Base-by-base conservation (phyloP, 2,329 filamentous ascomycete genomes). In the Bipolaris oryzae region DNA sequence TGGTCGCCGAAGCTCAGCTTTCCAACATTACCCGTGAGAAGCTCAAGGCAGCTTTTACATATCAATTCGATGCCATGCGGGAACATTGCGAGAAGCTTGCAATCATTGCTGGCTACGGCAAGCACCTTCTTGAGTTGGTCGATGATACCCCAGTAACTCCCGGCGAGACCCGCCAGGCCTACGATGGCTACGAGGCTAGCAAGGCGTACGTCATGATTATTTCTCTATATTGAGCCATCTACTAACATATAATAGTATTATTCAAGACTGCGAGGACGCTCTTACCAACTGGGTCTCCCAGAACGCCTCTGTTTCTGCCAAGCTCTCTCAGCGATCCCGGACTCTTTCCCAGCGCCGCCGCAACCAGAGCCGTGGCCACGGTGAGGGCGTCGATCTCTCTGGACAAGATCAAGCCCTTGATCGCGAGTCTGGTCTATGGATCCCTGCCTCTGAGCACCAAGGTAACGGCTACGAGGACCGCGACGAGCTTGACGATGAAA, bases 11-110 rank as follows among this genome's bases (percentile, higher is more conserved):
- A 79, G 95, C 95, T 7, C 95, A 99, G 81, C 85, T 99, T 50
- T 97, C 94, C 76, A 99, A 99, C 84, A 99, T 99, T 74, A 99
- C 96, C 23, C 94, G 95, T 71, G 94, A 99, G 81, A 99, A 99
- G 85, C 88, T 99, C 76, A 99, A 99, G 87, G 90, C 94, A 50
- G 95, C 95, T 38, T 99, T 97, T 81, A 90, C 89, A 51, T 99
- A 98, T 82, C 95, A 99, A 76, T 99, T 99, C 71, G 94, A 99
- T 75, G 95, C 95, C 41, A 87, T 99, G 64, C 91, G 92, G 60
- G 95, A 99, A 82, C 95, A 98, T 80, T 95, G 90, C 77, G 95
- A 99, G 81, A 99, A 99, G 84, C 86, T 98, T 21, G 95, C 95
- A 73, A 96, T 99, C 75, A 96, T 99, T 73, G 95, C 95, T 38